phyloP scores from a whole-genome alignment of 805 yeast species.

The Cyberlindnera nakhonratchasimensis region DNA sequence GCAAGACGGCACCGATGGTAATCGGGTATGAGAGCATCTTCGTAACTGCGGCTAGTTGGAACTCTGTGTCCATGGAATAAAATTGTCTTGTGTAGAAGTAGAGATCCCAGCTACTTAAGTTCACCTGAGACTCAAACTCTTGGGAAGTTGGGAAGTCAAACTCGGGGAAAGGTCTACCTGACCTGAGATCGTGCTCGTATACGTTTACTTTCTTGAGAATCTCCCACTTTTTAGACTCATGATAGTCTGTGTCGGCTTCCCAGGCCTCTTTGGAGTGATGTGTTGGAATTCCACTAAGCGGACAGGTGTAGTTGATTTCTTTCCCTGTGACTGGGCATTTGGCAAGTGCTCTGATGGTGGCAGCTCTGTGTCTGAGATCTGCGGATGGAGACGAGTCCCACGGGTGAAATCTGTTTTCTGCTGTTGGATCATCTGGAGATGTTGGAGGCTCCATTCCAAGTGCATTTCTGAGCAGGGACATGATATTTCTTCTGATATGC shows the following conservation, averaged over 20 bases:
- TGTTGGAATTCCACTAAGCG: conserved; percentile 93
- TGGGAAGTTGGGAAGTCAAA: conserved; percentile 87
- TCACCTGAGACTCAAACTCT: conserved; percentile 69
- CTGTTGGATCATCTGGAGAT: conserved; percentile 64
- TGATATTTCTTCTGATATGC: conserved; percentile 21
- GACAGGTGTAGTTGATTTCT: conserved; percentile 83
- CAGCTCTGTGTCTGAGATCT: conserved; percentile 87
- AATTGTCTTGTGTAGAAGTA: conserved; percentile 90
- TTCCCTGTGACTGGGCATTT: conserved; percentile 86
- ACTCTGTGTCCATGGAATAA: conserved; percentile 95
- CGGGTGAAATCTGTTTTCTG: conserved; percentile 69
- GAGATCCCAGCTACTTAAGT: conserved; percentile 86
- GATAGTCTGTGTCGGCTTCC: conserved; percentile 76
- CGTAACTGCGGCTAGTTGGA: conserved; percentile 91
- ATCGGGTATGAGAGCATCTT: conserved; percentile 91
- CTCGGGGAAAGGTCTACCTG: conserved; percentile 93
- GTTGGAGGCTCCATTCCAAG: conserved; percentile 61
- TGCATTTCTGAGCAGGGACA: conserved; percentile 42
- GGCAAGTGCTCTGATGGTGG: conserved; percentile 81
- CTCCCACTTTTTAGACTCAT: conserved; percentile 61
- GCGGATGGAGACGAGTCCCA: conserved; percentile 94
- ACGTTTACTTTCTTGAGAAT: conserved; percentile 81
- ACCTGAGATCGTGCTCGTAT: conserved; percentile 91
- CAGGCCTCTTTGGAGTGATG: conserved; percentile 90
- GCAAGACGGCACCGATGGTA: conserved; percentile 80